Evolutionary conservation across 768 basidiomycete species (phyloP).

Genomic region (Termitomyces bulborhizus): DNA sequence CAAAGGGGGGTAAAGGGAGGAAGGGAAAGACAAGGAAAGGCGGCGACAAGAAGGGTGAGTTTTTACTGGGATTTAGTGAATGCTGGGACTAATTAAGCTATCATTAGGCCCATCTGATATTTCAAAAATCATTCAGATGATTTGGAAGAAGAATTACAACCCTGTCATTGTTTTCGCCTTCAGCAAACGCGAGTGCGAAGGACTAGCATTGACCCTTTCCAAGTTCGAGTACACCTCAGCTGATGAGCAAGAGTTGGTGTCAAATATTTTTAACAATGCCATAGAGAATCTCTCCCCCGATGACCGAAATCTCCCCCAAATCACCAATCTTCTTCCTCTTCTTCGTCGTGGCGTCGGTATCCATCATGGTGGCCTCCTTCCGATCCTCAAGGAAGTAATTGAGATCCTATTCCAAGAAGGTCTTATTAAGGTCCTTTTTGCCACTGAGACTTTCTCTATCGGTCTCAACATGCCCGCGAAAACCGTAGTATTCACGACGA

Average conservation of each 20-base stretch:
- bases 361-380: conserved; percentile 95
- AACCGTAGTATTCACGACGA: conserved; percentile 95
- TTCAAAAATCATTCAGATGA: conserved; percentile 96
- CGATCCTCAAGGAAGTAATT: conserved; percentile 97
- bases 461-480: conserved; percentile 99
- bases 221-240: conserved; percentile 93
- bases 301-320: conserved; percentile 89
- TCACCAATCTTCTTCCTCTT: conserved; percentile 85
- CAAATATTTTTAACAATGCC: conserved; percentile 90
- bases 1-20: conserved; percentile 74
- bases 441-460: conserved; percentile 98
- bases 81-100: neutral
- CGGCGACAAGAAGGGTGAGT: conserved; percentile 82
- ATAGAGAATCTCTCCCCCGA: conserved; percentile 82
- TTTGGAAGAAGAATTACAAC: conserved; percentile 96
- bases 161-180: conserved; percentile 99
- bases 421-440: conserved; percentile 95
- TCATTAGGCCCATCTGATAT: conserved; percentile 80
- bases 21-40: conserved; percentile 95
- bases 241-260: conserved; percentile 85
- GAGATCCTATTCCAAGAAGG: conserved; percentile 99
- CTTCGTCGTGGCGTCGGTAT: conserved; percentile 95
- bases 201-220: conserved; percentile 83
- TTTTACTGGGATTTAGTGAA: neutral
- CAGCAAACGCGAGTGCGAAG: conserved; percentile 97